Evolutionary conservation across 1,284 basidiomycete species (phyloP).

Genomic region (Marasmius tenuissimus): DNA sequence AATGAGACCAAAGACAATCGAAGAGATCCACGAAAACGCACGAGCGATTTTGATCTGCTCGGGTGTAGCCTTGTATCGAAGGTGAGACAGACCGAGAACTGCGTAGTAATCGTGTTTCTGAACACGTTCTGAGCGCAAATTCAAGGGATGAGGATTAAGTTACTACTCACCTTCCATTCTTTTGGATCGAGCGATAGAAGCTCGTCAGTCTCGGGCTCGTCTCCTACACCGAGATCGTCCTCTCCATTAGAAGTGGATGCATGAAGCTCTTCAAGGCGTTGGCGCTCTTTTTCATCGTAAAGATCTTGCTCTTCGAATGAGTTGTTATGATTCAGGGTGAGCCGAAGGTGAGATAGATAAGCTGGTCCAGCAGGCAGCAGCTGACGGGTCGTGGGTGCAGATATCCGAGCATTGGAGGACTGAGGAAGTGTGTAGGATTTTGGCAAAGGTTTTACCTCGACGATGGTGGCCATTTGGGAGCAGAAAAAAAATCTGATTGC

Average conservation of each 20-base stretch:
- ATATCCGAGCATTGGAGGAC: constrained; percentile 7
- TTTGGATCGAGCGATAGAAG: constrained; percentile 86
- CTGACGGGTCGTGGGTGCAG: constrained; percentile 17
- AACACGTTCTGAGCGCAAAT: background rate
- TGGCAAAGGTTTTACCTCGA: constrained; percentile 15
- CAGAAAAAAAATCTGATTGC: constrained; percentile 9
- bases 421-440: constrained; percentile 15
- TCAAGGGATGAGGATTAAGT: background rate
- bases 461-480: constrained; percentile 12
- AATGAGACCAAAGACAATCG: constrained; percentile 1
- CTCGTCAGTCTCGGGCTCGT: constrained; percentile 83
- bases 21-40: constrained; percentile 42
- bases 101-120: constrained; percentile 99
- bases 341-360: constrained; percentile 78
- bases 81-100: constrained; percentile 89
- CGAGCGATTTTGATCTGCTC: constrained; percentile 97
- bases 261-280: constrained; percentile 52
- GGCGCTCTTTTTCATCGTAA: constrained; percentile 54
- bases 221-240: constrained; percentile 91
- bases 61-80: constrained; percentile 85
- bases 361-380: constrained; percentile 84
- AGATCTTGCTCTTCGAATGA: constrained; percentile 83
- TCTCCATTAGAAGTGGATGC: constrained; percentile 60
- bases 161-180: constrained; percentile 88
- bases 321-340: constrained; percentile 73